Percentiles rank a stretch among this genome's conserved stretches.
Conservation (phyloP, 352 stramenopile species). For the Phytophthora citricola region DNA sequence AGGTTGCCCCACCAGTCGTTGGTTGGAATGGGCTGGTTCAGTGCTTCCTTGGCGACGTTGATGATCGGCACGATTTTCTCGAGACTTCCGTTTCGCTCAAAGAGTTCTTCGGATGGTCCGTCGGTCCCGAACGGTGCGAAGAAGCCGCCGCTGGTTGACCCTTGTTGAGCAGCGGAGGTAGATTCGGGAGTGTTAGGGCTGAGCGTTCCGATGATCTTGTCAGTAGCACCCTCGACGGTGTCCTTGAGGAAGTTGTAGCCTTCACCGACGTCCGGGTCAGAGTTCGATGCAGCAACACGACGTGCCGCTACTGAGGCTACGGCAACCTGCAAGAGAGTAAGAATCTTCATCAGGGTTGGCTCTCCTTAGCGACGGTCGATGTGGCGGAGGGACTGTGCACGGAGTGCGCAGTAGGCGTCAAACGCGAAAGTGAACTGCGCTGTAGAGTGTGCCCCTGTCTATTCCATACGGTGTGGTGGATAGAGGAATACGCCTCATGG, state of each 20-base stretch:
- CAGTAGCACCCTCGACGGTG: constrained; percentile 13
- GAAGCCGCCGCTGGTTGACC: constrained; percentile 21
- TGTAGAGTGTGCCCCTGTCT: not conserved
- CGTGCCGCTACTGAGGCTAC: constrained; percentile 2
- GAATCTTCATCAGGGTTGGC: constrained; percentile 16
- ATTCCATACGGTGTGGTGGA: not conserved
- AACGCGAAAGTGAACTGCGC: not conserved
- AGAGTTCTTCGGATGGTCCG: constrained; percentile 48
- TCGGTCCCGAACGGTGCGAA: constrained; percentile 53
- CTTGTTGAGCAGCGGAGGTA: constrained; percentile 10
- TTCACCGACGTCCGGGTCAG: constrained; percentile 26
- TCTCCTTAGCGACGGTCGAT: not conserved
- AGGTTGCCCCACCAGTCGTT: constrained; percentile 88
- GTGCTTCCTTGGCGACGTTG: constrained; percentile 59
- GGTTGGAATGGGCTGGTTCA: constrained; percentile 68
- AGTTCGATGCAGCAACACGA: not conserved
- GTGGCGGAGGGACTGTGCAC: constrained; percentile 4
- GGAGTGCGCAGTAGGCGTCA: constrained; percentile 19
- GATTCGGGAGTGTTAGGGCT: constrained; percentile 1
- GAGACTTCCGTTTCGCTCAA: constrained; percentile 52
- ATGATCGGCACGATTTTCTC: constrained; percentile 58
- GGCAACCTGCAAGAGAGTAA: constrained; percentile 13
- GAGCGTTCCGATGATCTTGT: constrained; percentile 23
- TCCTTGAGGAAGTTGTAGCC: constrained; percentile 22
- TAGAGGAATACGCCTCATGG: not conserved